Evolutionary conservation across 2,329 filamentous ascomycete genomes (phyloP), one percentile per base, ranked within the genome.

Genomic region (Paecilomyces niveus): DNA sequence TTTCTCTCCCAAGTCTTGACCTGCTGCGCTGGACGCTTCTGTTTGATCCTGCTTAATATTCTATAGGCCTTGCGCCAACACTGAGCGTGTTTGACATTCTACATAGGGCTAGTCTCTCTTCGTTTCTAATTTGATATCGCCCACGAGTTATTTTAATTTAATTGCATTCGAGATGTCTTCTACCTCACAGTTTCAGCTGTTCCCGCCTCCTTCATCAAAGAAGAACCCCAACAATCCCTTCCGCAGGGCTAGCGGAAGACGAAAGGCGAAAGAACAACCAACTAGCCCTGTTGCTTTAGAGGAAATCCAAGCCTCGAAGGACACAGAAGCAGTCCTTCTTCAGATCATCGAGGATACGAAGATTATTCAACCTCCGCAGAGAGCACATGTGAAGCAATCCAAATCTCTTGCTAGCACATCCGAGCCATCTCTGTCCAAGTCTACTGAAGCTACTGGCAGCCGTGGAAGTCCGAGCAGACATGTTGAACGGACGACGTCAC

Each of bases 161-260:
- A 52, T 24, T 13, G 5, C 24, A 29, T 24, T 29, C 22, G 50
- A 52, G 21, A 52, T 52, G 50, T 29, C 60, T 65, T n/a, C 57
- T 10, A 74, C 72, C 67, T 71, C 63, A 57, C 72, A 75, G 58
- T 77, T 77, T 54, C 74, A 76, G 57, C 66, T 77, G 54, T 76
- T 76, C 51, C 75, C 74, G 18, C 63, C 71, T n/a, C 67, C 70
- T 54, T 67, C 72, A 10, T 64, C 68, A 10, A 67, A 61, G 53
- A 66, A 68, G 58, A 63, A 57, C 22, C 61, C 64, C 22, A 73
- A 69, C 57, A 73, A 76, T 54, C 70, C 72, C 1, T 74, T 74
- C 59, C 68, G 69, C 39, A 70, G 64, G 58, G 64, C 60, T 3
- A 60, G 63, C 24, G 68, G 63, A 57, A 71, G 66, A 39, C 63